A percentile compares a stretch with the other conserved stretches of the same genome.
Conservation (phyloP, 139 green algal genomes). For the Eudorina sp. region DNA sequence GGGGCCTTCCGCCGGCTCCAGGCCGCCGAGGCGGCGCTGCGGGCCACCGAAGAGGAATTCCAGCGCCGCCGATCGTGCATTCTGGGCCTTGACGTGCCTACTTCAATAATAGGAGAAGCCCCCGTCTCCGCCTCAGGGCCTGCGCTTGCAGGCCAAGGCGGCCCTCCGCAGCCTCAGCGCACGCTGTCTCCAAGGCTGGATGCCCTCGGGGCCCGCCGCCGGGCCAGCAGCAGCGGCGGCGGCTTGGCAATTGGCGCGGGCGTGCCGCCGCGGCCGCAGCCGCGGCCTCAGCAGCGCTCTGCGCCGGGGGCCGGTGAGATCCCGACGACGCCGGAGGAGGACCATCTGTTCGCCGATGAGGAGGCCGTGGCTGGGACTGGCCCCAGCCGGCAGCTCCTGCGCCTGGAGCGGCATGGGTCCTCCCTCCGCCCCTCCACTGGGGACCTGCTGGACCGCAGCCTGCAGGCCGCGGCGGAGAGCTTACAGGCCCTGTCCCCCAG, state of each 20-base stretch:
- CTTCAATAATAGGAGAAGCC: too few species aligned
- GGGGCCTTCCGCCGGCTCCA: neutral
- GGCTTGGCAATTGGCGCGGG: neutral
- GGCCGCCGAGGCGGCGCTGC: neutral
- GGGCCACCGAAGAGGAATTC: slow-evolving; percentile 28
- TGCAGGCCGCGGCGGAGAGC: neutral
- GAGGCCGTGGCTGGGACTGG: too few species aligned
- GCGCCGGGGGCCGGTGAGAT: neutral
- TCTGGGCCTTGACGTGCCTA: neutral
- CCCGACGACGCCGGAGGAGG: too few species aligned
- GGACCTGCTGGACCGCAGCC: neutral
- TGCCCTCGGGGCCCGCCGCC: too few species aligned
- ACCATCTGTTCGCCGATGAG: too few species aligned
- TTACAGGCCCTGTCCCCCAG: neutral
- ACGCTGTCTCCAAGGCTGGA: neutral
- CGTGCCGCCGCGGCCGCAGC: neutral
- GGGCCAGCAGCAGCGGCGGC: neutral
- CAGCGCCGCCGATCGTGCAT: slow-evolving; percentile 7
- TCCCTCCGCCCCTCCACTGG: neutral
- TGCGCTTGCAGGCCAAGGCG: too few species aligned
- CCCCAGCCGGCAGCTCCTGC: too few species aligned
- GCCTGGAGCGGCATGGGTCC: too few species aligned
- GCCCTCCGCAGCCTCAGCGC: neutral
- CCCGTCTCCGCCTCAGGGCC: neutral
- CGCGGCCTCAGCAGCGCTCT: neutral